Percentiles rank a stretch among this genome's conserved stretches.
phyloP scores from a whole-genome alignment of 164 flowering plant species.

The Pachysandra terminalis region DNA sequence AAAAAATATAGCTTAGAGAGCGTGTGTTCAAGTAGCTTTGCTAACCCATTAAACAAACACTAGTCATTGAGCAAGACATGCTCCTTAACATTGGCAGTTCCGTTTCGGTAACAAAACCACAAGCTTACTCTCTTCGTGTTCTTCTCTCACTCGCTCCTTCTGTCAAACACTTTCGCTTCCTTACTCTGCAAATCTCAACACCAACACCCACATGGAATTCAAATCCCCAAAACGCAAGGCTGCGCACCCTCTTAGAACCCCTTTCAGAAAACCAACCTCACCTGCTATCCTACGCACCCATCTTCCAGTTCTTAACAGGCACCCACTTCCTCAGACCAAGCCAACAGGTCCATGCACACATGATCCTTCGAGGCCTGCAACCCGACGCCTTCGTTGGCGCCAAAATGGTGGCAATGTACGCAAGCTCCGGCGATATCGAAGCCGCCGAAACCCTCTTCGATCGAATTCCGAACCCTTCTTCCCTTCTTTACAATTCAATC shows the following conservation, averaged over 20 bases:
- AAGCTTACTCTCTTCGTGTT: background rate
- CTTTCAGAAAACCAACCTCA: conserved; percentile 13
- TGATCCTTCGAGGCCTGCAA: conserved; percentile 36
- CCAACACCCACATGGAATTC: background rate
- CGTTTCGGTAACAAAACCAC: background rate
- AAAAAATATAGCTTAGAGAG: background rate
- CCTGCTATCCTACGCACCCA: conserved; percentile 27
- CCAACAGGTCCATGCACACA: conserved; percentile 46
- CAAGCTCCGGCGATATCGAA: conserved; percentile 43
- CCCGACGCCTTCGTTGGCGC: conserved; percentile 41
- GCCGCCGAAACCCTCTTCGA: conserved; percentile 29
- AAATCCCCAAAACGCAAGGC: background rate
- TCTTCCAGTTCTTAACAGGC: conserved; percentile 42
- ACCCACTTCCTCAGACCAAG: conserved; percentile 34
- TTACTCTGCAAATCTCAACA: background rate
- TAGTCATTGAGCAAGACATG: background rate
- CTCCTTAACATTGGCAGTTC: background rate
- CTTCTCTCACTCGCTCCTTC: too few relatives aligned
- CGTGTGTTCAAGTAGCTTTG: background rate
- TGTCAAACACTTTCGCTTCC: background rate
- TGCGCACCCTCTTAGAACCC: conserved; percentile 19
- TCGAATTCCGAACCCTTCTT: conserved; percentile 17
- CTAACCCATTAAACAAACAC: background rate
- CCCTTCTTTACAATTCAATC: conserved; percentile 42
- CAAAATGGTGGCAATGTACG: conserved; percentile 57